phyloP scores from a whole-genome alignment of 1,139 yeast species.

The Blastobotrys ciferrii region DNA sequence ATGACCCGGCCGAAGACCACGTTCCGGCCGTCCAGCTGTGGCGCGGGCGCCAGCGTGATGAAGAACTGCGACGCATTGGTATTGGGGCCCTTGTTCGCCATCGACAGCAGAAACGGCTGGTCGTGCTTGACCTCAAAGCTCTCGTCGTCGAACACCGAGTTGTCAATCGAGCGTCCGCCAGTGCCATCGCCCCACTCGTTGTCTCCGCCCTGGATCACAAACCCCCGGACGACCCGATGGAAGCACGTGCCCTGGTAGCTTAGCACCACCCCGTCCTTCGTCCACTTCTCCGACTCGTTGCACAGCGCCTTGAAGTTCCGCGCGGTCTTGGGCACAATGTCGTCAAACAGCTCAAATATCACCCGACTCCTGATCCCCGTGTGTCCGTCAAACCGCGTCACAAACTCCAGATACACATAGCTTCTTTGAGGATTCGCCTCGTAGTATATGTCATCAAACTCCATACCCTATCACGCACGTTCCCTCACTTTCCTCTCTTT shows the following conservation, averaged over 20 bases:
- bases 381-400: constrained; percentile 1
- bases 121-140: constrained; percentile 74
- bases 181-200: constrained; percentile 86
- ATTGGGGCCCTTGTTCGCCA: constrained; percentile 87
- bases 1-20: constrained; percentile 89
- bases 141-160: constrained; percentile 95
- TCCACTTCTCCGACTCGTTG: too few relatives aligned
- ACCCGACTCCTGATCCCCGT: constrained; percentile 5
- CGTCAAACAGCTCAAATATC: constrained; percentile 45
- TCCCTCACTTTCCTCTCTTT: too few relatives aligned
- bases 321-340: constrained; percentile 86
- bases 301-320: constrained; percentile 89
- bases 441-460: constrained; percentile 7
- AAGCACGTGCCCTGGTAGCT: constrained; percentile 78
- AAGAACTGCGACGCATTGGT: constrained; percentile 94
- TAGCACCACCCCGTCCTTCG: constrained; percentile 56
- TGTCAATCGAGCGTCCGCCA: constrained; percentile 93
- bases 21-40: constrained; percentile 85
- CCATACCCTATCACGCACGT: neutral
- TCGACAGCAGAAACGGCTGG: constrained; percentile 80
- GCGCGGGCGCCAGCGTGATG: constrained; percentile 69
- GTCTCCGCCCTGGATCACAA: constrained; percentile 66
- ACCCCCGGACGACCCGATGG: constrained; percentile 79
- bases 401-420: constrained; percentile 8
- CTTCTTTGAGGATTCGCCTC: constrained; percentile 3